Evolutionary conservation across 2,329 filamentous ascomycete species (phyloP).

Genomic region (Diaporthe sp.): DNA sequence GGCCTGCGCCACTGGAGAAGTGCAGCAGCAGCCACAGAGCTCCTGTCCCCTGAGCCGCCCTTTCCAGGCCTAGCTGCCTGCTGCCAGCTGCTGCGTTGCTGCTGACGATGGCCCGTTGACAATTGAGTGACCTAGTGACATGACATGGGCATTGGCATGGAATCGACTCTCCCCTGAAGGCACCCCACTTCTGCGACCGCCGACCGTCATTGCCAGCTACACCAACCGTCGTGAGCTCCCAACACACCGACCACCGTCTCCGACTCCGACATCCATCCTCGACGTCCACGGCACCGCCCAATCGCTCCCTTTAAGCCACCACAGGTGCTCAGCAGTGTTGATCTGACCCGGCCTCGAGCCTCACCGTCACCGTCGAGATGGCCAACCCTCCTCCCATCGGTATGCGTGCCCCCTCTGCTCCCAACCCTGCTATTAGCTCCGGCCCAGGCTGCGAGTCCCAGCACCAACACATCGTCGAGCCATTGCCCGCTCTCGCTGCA

Average conservation of each 20-base stretch:
- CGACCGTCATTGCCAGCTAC: slow-evolving; percentile 36
- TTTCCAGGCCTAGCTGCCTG: background rate
- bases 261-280: slow-evolving; percentile 16
- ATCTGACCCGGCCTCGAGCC: slow-evolving; percentile 43
- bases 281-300: background rate
- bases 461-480: background rate
- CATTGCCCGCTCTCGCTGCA: slow-evolving; percentile 31
- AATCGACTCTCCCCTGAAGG: slow-evolving; percentile 37
- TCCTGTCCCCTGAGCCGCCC: slow-evolving; percentile 12
- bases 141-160: slow-evolving; percentile 24
- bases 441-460: background rate
- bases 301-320: background rate
- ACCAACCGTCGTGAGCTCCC: slow-evolving; percentile 33
- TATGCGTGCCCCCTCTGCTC: slow-evolving; percentile 52
- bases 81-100: background rate
- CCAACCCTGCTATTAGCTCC: background rate
- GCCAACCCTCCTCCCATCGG: slow-evolving; percentile 67
- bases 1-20: slow-evolving; percentile 21
- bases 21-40: slow-evolving; percentile 3
- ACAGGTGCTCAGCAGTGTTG: background rate
- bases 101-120: slow-evolving; percentile 10
- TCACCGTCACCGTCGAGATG: slow-evolving; percentile 56
- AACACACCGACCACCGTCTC: background rate
- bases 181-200: slow-evolving; percentile 42
- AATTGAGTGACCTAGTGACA: background rate